Conservation (phyloP, 2,329 filamentous ascomycete species). For the Aspergillus fischeri region DNA sequence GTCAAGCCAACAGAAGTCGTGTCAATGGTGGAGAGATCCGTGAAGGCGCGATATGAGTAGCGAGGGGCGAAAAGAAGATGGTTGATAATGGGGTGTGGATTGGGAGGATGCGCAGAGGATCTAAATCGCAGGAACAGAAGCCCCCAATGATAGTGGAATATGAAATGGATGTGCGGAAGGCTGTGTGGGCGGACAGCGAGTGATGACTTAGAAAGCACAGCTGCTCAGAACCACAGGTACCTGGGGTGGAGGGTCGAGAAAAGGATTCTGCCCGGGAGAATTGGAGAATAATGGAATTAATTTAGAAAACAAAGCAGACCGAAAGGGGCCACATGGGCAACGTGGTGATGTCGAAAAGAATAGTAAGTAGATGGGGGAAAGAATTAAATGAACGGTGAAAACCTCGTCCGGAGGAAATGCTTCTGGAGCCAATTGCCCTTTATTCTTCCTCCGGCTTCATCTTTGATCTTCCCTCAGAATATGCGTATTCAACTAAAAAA, state of each 20-base stretch:
- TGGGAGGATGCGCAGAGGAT: slow-evolving; percentile 4
- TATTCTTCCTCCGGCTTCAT: neutral
- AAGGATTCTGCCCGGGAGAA: slow-evolving; percentile 8
- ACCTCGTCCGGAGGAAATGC: neutral
- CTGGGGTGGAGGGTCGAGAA: neutral
- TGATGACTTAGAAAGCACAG: neutral
- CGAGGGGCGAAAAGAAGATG: slow-evolving; percentile 13
- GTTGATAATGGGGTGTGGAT: slow-evolving; percentile 7
- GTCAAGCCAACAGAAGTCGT: neutral
- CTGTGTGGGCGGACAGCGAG: slow-evolving; percentile 2
- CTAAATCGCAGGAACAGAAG: slow-evolving; percentile 6
- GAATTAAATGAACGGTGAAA: slow-evolving; percentile 1
- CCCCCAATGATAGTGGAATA: slow-evolving; percentile 11
- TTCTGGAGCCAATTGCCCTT: neutral
- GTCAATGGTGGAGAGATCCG: slow-evolving; percentile 8
- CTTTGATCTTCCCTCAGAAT: neutral
- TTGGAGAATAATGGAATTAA: slow-evolving; percentile 11
- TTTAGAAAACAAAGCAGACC: slow-evolving; percentile 6
- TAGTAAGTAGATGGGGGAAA: slow-evolving; percentile 1
- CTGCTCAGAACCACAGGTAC: neutral
- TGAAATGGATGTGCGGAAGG: neutral
- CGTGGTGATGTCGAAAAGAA: slow-evolving; percentile 15
- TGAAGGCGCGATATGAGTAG: slow-evolving; percentile 9
- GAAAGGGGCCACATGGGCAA: slow-evolving; percentile 17
- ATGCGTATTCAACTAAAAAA: neutral